Conservation (phyloP, 1,284 basidiomycete species). For the Melampsora larici-populina region DNA sequence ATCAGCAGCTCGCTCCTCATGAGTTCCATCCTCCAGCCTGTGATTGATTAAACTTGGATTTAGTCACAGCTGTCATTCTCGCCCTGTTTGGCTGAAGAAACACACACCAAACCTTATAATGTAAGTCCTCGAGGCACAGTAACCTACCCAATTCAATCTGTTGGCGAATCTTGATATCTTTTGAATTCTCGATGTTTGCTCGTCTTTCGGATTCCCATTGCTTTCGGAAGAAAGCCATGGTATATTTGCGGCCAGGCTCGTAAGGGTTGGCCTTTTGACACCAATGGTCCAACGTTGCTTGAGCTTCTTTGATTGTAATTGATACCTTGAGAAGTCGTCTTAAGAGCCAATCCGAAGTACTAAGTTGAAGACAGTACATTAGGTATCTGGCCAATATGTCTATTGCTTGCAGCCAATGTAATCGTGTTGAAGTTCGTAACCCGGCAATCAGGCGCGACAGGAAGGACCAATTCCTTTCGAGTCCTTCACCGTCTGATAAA, state of each 20-base stretch:
- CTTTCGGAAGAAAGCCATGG: not conserved
- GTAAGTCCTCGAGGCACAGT: not conserved
- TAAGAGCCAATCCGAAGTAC: too few species aligned
- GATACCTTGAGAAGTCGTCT: too few species aligned
- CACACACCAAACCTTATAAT: not conserved
- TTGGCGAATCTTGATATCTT: not conserved
- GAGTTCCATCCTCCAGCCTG: too few species aligned
- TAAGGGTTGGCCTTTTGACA: not conserved
- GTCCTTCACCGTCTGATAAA: too few species aligned
- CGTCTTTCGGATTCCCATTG: not conserved
- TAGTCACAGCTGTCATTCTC: too few species aligned
- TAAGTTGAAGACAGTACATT: too few species aligned
- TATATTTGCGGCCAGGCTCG: conserved; percentile 2
- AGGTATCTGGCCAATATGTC: too few species aligned
- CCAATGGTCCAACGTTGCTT: too few species aligned
- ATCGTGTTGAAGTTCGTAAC: not conserved
- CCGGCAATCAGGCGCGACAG: not conserved
- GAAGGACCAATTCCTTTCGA: conserved; percentile 30
- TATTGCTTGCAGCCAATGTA: conserved; percentile 10
- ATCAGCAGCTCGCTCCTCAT: too few species aligned
- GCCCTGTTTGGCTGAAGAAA: too few species aligned
- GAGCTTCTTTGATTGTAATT: too few species aligned
- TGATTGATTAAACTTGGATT: too few species aligned
- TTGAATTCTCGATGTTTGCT: not conserved
- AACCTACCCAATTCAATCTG: conserved; percentile 1